Evolutionary conservation across 805 yeast genomes (phyloP).

Genomic region (Candida pseudoglaebosa): DNA sequence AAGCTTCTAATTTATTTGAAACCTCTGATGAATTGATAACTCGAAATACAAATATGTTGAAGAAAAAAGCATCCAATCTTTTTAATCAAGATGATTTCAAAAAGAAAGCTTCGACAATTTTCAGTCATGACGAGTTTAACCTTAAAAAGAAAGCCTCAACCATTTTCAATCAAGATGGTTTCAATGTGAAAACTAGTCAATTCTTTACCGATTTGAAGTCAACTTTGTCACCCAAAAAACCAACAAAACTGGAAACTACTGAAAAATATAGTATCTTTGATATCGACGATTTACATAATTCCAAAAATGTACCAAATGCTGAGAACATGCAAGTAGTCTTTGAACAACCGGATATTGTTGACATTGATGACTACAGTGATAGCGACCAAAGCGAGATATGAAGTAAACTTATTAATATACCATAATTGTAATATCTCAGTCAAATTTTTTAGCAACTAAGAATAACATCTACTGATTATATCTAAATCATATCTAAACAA

Average conservation of each 20-base stretch:
- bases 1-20: slow-evolving; percentile 4
- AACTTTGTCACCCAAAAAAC: slow-evolving; percentile 23
- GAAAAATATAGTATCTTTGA: slow-evolving; percentile 26
- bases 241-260: slow-evolving; percentile 7
- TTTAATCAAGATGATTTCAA: no score
- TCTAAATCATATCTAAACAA: no score
- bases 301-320: neutral
- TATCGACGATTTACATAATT: slow-evolving; percentile 19
- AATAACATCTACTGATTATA: no score
- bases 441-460: no score
- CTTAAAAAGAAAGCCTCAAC: slow-evolving; percentile 17
- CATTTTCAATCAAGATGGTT: slow-evolving; percentile 15
- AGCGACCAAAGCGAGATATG: neutral
- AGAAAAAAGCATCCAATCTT: slow-evolving; percentile 20
- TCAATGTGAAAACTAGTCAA: slow-evolving; percentile 10
- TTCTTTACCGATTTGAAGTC: slow-evolving; percentile 22
- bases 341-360: slow-evolving; percentile 7
- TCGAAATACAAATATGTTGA: slow-evolving; percentile 12
- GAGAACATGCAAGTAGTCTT: neutral
- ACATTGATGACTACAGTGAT: slow-evolving; percentile 24
- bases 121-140: slow-evolving; percentile 1
- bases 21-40: neutral
- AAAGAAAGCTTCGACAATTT: neutral
- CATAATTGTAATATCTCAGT: no score
- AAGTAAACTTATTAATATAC: neutral